Base-by-base conservation (phyloP, 495 filamentous ascomycete genomes). In the Podospora comata region DNA sequence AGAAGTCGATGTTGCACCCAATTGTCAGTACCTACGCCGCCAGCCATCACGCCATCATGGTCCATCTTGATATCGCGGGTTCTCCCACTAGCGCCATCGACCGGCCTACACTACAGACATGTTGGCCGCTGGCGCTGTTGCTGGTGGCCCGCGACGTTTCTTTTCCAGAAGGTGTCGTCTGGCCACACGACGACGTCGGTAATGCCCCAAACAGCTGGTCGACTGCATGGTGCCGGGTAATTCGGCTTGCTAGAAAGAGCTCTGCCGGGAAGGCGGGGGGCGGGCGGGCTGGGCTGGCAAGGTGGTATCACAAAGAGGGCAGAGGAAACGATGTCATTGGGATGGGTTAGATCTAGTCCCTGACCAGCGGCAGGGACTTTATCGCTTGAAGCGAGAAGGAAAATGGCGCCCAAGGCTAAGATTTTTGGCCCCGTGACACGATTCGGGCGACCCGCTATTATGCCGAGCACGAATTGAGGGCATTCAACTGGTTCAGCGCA, bases 381-480 rank as follows among this genome's bases (percentile, higher is more conserved):
- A 70, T 67, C 71, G 66, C 66, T 61, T 44, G 58, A 53, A 65
- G 59, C 57, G 16, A 61, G 69, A 65, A 48, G 39, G 9, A 55
- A 26, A 67, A 56, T 44, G 67, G 59, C 67, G 67, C 57, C 53
- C 69, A 69, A 62, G 16, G 61, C 64, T 58, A 61, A 71, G 61
- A 68, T 65, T 74, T 71, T 48, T 62, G 74, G 65, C 74, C 74
- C 71, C 74, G 74, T 76, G 74, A 76, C 67, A 62, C 58, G 32
- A 18, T 65, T 69, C 65, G 66, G 58, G 54, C 55, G 27, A 39
- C 70, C 67, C 62, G 63, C 54, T 61, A 57, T 66, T 68, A 62
- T 65, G 56, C 70, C 66, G 68, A 67, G 64, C 20, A 48, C 59
- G 20, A 65, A 65, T 34, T 62, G 30, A 67, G 30, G 65, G 60